These are phyloP conservation scores for Rhodotorula toruloides DNA, from an alignment of 768 basidiomycete genomes.

Conservation along the genomic window DNA sequence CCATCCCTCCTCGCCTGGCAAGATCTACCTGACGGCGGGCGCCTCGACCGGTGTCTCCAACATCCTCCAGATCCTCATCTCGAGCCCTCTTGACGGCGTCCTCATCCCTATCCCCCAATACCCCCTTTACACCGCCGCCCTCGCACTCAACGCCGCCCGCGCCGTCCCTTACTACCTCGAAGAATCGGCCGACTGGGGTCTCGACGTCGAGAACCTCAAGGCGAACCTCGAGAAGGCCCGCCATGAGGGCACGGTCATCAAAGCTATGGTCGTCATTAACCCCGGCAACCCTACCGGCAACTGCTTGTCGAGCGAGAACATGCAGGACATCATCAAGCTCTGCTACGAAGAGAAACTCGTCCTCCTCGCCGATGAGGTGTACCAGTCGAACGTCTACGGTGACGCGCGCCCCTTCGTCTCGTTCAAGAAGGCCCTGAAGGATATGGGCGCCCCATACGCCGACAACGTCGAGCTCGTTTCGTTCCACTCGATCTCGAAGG, in stretches of 20 bases:
- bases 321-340: slow-evolving; percentile 68
- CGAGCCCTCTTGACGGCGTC: slow-evolving; percentile 63
- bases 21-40: slow-evolving; percentile 91
- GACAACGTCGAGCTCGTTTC: slow-evolving; percentile 69
- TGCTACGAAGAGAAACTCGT: slow-evolving; percentile 81
- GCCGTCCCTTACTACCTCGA: slow-evolving; percentile 84
- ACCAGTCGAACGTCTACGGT: slow-evolving; percentile 85
- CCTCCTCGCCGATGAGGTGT: slow-evolving; percentile 96
- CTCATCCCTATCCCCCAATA: slow-evolving; percentile 98
- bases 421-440: slow-evolving; percentile 80
- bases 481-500: slow-evolving; percentile 97
- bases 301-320: slow-evolving; percentile 65
- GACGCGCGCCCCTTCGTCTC: slow-evolving; percentile 69
- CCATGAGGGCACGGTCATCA: slow-evolving; percentile 60
- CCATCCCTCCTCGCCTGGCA: slow-evolving; percentile 68
- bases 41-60: slow-evolving; percentile 92
- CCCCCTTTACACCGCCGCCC: slow-evolving; percentile 90
- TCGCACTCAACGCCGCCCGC: slow-evolving; percentile 75
- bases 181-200: slow-evolving; percentile 75
- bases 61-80: slow-evolving; percentile 71
- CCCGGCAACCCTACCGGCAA: slow-evolving; percentile 96
- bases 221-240: slow-evolving; percentile 62
- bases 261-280: slow-evolving; percentile 93
- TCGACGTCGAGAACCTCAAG: slow-evolving; percentile 64
- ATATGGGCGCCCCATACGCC: slow-evolving; percentile 56